A percentile compares a stretch with the other conserved stretches of the same genome.
Conservation (phyloP, 371 early-diverging fungal species). For the Saksenaea vasiformis region DNA sequence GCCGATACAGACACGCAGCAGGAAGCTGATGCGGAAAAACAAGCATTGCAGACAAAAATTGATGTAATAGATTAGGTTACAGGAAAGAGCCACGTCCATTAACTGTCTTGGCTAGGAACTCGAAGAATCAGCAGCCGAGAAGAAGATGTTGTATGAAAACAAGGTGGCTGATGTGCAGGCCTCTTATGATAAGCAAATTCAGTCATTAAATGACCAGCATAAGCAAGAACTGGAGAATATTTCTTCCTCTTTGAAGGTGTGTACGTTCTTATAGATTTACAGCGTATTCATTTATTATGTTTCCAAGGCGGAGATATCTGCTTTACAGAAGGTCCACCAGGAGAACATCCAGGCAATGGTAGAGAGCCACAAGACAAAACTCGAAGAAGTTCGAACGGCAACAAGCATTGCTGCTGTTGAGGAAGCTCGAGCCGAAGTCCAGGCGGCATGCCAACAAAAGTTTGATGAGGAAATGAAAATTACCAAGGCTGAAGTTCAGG, state of each 20-base stretch:
- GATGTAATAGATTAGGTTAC: neutral
- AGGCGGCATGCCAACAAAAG: conserved; percentile 15
- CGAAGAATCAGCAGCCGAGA: neutral
- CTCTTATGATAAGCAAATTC: neutral
- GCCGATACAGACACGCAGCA: conserved; percentile 5
- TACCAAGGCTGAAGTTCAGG: conserved; percentile 7
- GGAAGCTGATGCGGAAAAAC: conserved; percentile 10
- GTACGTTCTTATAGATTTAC: neutral
- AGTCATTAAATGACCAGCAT: neutral
- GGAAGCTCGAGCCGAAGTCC: conserved; percentile 13
- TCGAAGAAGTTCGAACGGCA: conserved; percentile 15
- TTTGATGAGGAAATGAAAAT: conserved; percentile 11
- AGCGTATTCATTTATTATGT: neutral
- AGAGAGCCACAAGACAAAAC: conserved; percentile 16
- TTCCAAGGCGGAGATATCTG: conserved; percentile 20
- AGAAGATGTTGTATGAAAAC: neutral
- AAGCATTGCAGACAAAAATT: conserved; percentile 16
- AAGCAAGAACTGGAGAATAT: neutral
- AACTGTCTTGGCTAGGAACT: neutral
- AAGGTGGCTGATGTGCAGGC: neutral
- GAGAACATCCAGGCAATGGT: conserved; percentile 12
- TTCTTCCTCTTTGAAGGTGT: neutral
- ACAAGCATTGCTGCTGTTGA: conserved; percentile 12
- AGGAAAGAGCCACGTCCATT: neutral
- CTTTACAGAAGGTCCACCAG: conserved; percentile 16